A percentile compares a stretch with the other conserved stretches of the same genome.
phyloP scores from a whole-genome alignment of 306 rosid species.

The Rosa chinensis region DNA sequence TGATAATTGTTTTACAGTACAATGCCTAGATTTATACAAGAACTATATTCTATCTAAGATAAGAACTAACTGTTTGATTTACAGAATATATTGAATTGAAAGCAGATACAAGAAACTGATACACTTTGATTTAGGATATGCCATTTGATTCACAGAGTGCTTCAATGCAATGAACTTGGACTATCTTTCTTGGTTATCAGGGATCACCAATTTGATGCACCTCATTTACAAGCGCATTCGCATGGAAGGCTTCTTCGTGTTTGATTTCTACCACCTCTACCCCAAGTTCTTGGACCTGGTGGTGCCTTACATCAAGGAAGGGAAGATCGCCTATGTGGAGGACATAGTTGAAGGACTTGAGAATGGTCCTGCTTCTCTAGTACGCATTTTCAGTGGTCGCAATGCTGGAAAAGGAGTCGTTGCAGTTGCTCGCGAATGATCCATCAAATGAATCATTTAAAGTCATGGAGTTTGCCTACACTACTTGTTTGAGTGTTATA shows the following conservation, averaged over 20 bases:
- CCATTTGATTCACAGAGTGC: too few relatives aligned
- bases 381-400: background rate
- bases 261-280: slow-evolving; percentile 11
- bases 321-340: slow-evolving; percentile 11
- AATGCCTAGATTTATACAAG: too few relatives aligned
- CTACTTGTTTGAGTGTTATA: too few relatives aligned
- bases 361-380: slow-evolving; percentile 20
- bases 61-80: too few relatives aligned
- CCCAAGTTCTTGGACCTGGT: slow-evolving; percentile 19
- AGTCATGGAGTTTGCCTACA: background rate
- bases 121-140: too few relatives aligned
- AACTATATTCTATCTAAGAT: too few relatives aligned
- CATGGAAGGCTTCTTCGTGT: slow-evolving; percentile 19
- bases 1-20: too few relatives aligned
- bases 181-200: background rate
- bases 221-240: slow-evolving; percentile 17
- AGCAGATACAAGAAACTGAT: too few relatives aligned
- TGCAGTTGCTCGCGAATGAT: background rate
- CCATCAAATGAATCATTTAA: background rate
- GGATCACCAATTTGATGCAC: slow-evolving; percentile 15
- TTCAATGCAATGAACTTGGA: too few relatives aligned
- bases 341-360: slow-evolving; percentile 25
- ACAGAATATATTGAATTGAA: too few relatives aligned
- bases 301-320: slow-evolving; percentile 15
- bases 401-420: slow-evolving; percentile 19